These are phyloP conservation scores for Amanita subjunquillea DNA, from an alignment of 768 basidiomycete genomes.

Conservation along the genomic window DNA sequence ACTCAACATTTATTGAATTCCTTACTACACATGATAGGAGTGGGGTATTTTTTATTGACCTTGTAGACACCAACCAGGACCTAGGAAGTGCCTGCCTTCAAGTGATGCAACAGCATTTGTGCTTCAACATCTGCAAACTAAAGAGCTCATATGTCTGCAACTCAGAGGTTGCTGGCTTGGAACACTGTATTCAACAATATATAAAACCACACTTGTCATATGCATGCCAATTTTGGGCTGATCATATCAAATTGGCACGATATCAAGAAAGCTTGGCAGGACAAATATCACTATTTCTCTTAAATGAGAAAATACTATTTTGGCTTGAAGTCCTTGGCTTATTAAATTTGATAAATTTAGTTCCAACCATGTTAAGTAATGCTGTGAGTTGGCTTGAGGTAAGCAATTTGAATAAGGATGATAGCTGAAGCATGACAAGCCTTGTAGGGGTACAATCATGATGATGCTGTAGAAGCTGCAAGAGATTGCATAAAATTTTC, in stretches of 20 bases:
- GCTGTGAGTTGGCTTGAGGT: background rate
- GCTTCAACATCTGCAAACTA: background rate
- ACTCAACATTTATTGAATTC: background rate
- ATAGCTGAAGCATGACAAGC: background rate
- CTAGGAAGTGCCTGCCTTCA: background rate
- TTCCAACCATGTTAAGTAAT: background rate
- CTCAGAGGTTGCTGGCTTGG: background rate
- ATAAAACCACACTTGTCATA: too few relatives aligned
- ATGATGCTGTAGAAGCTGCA: background rate
- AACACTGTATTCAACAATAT: too few relatives aligned
- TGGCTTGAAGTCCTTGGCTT: background rate
- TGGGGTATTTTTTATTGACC: background rate
- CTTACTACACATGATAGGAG: background rate
- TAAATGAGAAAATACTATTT: too few relatives aligned
- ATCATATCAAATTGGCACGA: too few relatives aligned
- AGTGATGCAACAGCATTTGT: background rate
- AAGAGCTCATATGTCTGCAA: background rate
- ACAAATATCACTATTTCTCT: too few relatives aligned
- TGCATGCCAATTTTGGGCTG: too few relatives aligned
- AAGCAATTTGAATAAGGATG: background rate
- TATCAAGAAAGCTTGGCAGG: too few relatives aligned
- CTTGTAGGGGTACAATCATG: background rate
- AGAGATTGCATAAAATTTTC: background rate
- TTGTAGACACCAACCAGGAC: background rate
- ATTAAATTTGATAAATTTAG: background rate